phyloP scores from a whole-genome alignment of 352 stramenopile species.

The Phytopythium sindhum region DNA sequence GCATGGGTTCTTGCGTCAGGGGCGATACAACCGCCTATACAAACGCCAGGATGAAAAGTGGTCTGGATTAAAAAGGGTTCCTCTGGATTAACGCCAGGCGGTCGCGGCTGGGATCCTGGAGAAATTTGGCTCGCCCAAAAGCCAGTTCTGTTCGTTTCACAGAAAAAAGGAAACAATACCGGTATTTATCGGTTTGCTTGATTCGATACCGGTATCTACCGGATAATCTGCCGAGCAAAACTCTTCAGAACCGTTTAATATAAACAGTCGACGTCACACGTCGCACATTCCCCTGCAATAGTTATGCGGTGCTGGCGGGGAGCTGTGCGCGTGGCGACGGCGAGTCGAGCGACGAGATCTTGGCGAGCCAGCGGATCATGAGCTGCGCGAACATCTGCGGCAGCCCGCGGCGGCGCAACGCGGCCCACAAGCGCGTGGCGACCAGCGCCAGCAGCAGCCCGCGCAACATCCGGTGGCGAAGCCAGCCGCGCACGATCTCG shows the following conservation, averaged over 20 bases:
- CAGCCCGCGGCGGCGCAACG: constrained; percentile 40
- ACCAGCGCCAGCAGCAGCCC: constrained; percentile 48
- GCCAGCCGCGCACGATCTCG: constrained; percentile 36
- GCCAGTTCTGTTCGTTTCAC: constrained; percentile 1
- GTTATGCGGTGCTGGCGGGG: neutral
- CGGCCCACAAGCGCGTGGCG: constrained; percentile 46
- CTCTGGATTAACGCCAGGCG: neutral
- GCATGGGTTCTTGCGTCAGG: no score
- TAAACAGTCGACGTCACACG: neutral
- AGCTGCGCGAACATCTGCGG: constrained; percentile 58
- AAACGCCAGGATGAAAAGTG: neutral
- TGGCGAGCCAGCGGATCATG: constrained; percentile 57
- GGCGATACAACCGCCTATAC: neutral
- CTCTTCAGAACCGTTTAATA: no score
- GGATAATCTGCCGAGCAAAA: no score
- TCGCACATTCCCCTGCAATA: neutral
- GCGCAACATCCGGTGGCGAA: constrained; percentile 45
- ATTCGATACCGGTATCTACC: neutral
- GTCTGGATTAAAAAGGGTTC: neutral
- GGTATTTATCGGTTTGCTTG: neutral
- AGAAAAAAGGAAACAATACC: neutral
- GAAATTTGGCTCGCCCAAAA: neutral
- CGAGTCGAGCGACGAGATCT: constrained; percentile 47
- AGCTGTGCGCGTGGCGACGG: constrained; percentile 1
- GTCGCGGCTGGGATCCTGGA: neutral